phyloP scores from a whole-genome alignment of 306 rosid genomes.

The Castanea sativa region DNA sequence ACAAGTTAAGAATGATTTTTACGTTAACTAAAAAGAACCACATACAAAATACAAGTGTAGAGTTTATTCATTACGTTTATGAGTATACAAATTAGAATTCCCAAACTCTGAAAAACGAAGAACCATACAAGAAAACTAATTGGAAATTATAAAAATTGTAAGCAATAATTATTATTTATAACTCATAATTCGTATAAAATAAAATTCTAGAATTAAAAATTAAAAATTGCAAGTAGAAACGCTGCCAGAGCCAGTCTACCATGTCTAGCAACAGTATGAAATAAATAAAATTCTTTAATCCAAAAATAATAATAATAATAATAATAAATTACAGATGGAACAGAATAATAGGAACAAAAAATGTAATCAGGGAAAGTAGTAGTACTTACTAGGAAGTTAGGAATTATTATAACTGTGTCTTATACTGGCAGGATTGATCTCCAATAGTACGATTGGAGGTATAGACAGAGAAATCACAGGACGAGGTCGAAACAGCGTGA shows the following conservation, averaged over 20 bases:
- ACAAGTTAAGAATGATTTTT: no score
- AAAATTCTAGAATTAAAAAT: no score
- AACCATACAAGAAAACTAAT: no score
- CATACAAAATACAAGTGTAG: no score
- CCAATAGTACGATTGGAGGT: constrained; percentile 9
- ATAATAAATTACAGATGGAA: no score
- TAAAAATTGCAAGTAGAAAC: neutral
- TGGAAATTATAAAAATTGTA: neutral
- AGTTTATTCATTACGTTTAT: no score
- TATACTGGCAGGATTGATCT: constrained; percentile 35
- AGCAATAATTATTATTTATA: no score
- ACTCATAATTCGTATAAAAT: no score
- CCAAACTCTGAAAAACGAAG: no score
- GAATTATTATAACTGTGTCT: constrained; percentile 38
- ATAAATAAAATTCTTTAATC: neutral
- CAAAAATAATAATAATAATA: neutral
- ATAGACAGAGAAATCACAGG: constrained; percentile 52
- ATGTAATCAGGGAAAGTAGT: neutral
- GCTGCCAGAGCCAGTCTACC: neutral
- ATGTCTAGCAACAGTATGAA: neutral
- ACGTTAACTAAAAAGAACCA: no score
- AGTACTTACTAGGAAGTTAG: neutral
- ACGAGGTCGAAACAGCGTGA: constrained; percentile 25
- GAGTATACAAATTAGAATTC: no score
- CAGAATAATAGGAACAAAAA: neutral